phyloP scores from a whole-genome alignment of 176 grass and related monocot species.

The Carex scoparia region DNA sequence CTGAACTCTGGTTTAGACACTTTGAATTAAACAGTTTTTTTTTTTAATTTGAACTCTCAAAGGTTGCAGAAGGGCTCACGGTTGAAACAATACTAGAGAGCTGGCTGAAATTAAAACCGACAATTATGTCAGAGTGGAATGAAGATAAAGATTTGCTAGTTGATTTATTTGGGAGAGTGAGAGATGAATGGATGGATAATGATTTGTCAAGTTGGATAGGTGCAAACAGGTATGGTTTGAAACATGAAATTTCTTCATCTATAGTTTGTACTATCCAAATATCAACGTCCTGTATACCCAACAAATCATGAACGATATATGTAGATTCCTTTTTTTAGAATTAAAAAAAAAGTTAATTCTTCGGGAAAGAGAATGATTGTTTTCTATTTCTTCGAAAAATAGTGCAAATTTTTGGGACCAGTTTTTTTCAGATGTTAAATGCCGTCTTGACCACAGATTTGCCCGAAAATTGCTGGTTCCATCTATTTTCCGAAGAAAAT shows the following conservation, averaged over 20 bases:
- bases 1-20: conserved; percentile 3
- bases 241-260: conserved; percentile 18
- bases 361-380: too few relatives aligned
- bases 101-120: conserved; percentile 72
- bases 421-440: too few relatives aligned
- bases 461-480: too few relatives aligned
- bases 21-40: conserved; percentile 14
- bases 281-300: neutral
- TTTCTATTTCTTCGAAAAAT: too few relatives aligned
- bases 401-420: too few relatives aligned
- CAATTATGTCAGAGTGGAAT: conserved; percentile 69
- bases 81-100: conserved; percentile 64
- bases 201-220: conserved; percentile 82
- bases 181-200: conserved; percentile 97
- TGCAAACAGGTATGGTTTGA: conserved; percentile 59
- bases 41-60: conserved; percentile 31
- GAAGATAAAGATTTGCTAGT: conserved; percentile 73
- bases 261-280: neutral
- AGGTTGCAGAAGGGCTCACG: conserved; percentile 85
- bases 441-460: too few relatives aligned
- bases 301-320: neutral
- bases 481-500: too few relatives aligned
- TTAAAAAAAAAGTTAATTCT: too few relatives aligned
- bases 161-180: conserved; percentile 73
- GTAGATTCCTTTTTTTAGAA: too few relatives aligned